Percentiles rank a stretch among this genome's conserved stretches.
phyloP scores from a whole-genome alignment of 2,329 filamentous ascomycete genomes.

The Hortaea sp. region DNA sequence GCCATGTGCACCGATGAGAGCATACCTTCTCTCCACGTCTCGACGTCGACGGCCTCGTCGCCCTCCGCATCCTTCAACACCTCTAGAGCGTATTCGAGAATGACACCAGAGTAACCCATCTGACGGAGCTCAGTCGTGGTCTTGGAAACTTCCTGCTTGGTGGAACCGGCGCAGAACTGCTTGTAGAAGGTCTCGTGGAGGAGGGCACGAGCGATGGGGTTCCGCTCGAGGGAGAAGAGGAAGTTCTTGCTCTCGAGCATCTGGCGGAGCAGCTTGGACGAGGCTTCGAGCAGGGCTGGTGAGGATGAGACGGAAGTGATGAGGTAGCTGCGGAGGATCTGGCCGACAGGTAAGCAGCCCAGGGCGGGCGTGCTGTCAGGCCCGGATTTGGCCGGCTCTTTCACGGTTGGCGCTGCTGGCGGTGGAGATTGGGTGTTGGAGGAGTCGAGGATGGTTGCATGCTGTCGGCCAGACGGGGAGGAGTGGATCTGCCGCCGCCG shows the following conservation, averaged over 20 bases:
- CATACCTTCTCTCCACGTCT: slow-evolving; percentile 63
- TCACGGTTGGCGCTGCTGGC: background rate
- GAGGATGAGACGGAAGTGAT: slow-evolving; percentile 64
- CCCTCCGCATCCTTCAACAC: slow-evolving; percentile 52
- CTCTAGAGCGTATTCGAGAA: slow-evolving; percentile 75
- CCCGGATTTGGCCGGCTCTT: background rate
- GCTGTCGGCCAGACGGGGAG: slow-evolving; percentile 1
- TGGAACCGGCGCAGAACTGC: slow-evolving; percentile 84
- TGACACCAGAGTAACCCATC: slow-evolving; percentile 73
- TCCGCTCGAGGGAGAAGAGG: slow-evolving; percentile 63
- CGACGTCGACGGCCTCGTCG: slow-evolving; percentile 50
- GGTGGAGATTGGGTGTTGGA: background rate
- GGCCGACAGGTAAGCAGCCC: slow-evolving; percentile 55
- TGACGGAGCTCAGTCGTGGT: slow-evolving; percentile 58
- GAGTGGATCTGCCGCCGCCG: slow-evolving; percentile 2
- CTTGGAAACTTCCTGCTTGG: slow-evolving; percentile 52
- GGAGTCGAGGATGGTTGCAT: slow-evolving; percentile 1
- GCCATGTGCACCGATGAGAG: slow-evolving; percentile 57
- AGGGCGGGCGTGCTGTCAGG: slow-evolving; percentile 32
- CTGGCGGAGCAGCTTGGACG: slow-evolving; percentile 55
- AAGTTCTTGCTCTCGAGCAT: slow-evolving; percentile 60
- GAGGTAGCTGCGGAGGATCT: slow-evolving; percentile 58
- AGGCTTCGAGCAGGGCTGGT: slow-evolving; percentile 57
- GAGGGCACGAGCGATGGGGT: slow-evolving; percentile 57
- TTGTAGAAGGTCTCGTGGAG: slow-evolving; percentile 79